These are phyloP conservation scores for Hymenoscyphus fraxineus DNA, from an alignment of 2,329 filamentous ascomycete species.

Conservation along the genomic window DNA sequence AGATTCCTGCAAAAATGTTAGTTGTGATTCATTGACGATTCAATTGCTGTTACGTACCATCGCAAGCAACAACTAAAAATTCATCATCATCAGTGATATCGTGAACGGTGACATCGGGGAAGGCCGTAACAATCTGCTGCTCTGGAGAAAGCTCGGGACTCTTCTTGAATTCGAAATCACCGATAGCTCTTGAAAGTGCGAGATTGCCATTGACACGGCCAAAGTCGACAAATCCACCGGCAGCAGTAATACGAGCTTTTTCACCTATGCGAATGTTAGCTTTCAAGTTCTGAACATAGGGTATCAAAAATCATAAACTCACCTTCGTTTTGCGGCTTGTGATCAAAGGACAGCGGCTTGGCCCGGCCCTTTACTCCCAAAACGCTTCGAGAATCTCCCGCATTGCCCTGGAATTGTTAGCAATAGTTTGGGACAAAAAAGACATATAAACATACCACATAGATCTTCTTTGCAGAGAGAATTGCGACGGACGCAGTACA, in stretches of 20 bases:
- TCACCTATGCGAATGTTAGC: constrained; percentile 59
- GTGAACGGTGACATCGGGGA: constrained; percentile 88
- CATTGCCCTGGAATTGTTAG: constrained; percentile 70
- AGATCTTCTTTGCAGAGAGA: constrained; percentile 88
- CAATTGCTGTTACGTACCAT: constrained; percentile 59
- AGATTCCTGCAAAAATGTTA: constrained; percentile 68
- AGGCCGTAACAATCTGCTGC: constrained; percentile 97
- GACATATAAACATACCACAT: constrained; percentile 66
- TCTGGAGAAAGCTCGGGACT: constrained; percentile 95
- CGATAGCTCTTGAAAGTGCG: constrained; percentile 92
- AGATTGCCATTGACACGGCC: constrained; percentile 98
- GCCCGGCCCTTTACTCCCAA: constrained; percentile 94
- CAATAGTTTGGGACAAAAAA: not conserved
- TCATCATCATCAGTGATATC: constrained; percentile 91
- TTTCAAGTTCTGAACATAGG: constrained; percentile 16
- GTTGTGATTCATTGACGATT: constrained; percentile 7
- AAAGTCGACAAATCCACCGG: constrained; percentile 97
- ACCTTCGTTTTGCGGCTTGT: constrained; percentile 99
- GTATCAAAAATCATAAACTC: constrained; percentile 11
- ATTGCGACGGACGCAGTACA: constrained; percentile 93
- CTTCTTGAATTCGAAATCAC: constrained; percentile 99
- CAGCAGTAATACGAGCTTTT: constrained; percentile 91
- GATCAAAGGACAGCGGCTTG: constrained; percentile 97
- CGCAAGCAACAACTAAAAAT: constrained; percentile 88
- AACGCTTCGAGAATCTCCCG: constrained; percentile 92